A percentile compares a stretch with the other conserved stretches of the same genome.
phyloP scores from a whole-genome alignment of 139 green algal species.

The Coelastrella sp. region DNA sequence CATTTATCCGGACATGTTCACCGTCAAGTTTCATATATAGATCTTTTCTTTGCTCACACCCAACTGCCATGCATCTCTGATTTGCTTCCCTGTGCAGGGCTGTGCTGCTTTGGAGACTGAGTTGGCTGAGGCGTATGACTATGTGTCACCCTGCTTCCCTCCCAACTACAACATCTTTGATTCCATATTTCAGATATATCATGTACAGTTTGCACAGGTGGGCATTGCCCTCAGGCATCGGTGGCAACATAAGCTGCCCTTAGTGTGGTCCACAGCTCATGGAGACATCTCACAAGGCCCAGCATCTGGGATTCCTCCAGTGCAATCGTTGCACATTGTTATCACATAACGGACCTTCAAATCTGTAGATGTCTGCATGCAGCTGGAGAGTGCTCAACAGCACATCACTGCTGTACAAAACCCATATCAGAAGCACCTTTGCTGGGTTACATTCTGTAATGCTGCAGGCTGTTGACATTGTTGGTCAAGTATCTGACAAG shows the following conservation, averaged over 20 bases:
- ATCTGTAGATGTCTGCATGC: neutral
- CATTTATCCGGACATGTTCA: too few relatives aligned
- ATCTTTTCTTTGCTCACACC: too few relatives aligned
- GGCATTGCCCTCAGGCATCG: neutral
- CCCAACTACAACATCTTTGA: constrained; percentile 85
- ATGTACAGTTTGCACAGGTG: constrained; percentile 67
- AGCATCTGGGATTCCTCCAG: too few relatives aligned
- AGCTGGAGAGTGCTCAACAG: neutral
- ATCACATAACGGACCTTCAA: too few relatives aligned
- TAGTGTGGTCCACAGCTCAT: too few relatives aligned
- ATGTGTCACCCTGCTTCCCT: constrained; percentile 85
- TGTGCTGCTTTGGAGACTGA: constrained; percentile 53
- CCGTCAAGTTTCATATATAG: too few relatives aligned
- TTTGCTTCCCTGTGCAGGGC: constrained; percentile 13
- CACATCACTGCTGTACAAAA: too few relatives aligned
- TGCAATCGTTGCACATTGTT: too few relatives aligned
- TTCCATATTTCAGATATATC: constrained; percentile 73
- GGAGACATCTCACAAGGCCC: too few relatives aligned
- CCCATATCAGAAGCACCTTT: neutral
- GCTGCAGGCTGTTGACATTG: constrained; percentile 68
- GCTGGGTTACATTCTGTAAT: neutral
- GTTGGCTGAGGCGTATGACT: constrained; percentile 78
- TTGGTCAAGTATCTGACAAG: constrained; percentile 74
- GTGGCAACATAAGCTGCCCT: too few relatives aligned
- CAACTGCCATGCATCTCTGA: neutral